phyloP scores from a whole-genome alignment of 257 asterid species.

The Nicotiana benthamiana region DNA sequence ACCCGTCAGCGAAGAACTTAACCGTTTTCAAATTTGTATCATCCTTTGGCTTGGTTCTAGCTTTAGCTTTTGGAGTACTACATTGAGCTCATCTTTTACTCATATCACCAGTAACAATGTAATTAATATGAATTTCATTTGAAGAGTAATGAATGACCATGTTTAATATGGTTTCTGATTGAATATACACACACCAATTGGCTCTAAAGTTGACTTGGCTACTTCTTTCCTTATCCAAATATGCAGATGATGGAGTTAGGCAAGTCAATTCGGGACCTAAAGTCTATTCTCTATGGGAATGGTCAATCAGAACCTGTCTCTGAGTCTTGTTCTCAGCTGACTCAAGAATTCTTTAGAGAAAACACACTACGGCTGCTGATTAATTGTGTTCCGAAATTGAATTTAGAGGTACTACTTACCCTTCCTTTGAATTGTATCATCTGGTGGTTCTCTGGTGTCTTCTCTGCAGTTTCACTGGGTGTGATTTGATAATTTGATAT shows the following conservation, averaged over 20 bases:
- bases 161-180: neutral
- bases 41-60: neutral
- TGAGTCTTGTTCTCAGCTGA: constrained; percentile 57
- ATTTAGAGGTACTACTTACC: constrained; percentile 38
- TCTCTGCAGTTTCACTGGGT: neutral
- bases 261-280: constrained; percentile 44
- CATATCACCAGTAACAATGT: neutral
- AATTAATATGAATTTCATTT: neutral
- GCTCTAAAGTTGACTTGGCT: neutral
- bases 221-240: neutral
- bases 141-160: neutral
- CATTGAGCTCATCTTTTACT: neutral
- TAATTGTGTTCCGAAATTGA: constrained; percentile 47
- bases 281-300: constrained; percentile 53
- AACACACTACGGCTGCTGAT: constrained; percentile 56
- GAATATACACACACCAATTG: neutral
- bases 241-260: constrained; percentile 42
- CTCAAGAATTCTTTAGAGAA: constrained; percentile 56
- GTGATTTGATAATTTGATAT: neutral
- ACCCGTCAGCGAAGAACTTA: neutral
- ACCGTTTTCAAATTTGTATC: neutral
- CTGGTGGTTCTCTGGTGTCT: neutral
- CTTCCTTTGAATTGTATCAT: neutral
- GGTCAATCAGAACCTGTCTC: constrained; percentile 57
- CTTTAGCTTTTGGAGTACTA: neutral